These are phyloP conservation scores for Tetragonia tetragonoides DNA, from an alignment of 148 eudicot genomes.

Conservation along the genomic window DNA sequence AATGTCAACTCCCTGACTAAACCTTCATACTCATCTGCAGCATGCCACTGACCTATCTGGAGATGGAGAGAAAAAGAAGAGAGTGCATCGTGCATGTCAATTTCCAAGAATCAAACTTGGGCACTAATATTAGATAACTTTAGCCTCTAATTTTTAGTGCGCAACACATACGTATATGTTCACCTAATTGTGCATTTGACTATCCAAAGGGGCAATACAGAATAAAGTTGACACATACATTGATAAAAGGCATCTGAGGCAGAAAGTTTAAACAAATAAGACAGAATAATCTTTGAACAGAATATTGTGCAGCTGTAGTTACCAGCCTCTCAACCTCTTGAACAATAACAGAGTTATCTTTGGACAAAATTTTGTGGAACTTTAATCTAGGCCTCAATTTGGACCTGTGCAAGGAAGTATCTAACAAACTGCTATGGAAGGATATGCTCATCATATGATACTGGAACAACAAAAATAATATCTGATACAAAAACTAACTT, in stretches of 20 bases:
- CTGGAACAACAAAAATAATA: not conserved
- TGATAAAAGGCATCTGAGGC: not conserved
- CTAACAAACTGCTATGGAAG: not conserved
- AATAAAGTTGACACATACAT: not conserved
- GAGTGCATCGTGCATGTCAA: not conserved
- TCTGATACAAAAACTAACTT: not conserved
- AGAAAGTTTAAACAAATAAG: not conserved
- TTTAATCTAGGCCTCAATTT: not conserved
- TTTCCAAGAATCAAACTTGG: not conserved
- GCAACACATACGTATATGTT: not conserved
- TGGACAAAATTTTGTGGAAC: not conserved
- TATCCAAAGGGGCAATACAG: not conserved
- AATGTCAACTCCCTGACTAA: conserved; percentile 86
- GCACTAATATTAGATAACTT: not conserved
- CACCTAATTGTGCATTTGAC: not conserved
- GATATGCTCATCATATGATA: not conserved
- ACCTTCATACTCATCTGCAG: conserved; percentile 82
- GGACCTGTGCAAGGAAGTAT: not conserved
- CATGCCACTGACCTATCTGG: conserved; percentile 87
- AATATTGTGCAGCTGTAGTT: not conserved
- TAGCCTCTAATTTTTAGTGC: not conserved
- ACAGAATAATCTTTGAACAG: not conserved
- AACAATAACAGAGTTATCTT: too few relatives aligned
- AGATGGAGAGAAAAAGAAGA: not conserved
- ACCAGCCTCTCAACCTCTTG: too few relatives aligned